Conservation (phyloP, 108 stramenopile species). For the Fistulifera pelliculosa region DNA sequence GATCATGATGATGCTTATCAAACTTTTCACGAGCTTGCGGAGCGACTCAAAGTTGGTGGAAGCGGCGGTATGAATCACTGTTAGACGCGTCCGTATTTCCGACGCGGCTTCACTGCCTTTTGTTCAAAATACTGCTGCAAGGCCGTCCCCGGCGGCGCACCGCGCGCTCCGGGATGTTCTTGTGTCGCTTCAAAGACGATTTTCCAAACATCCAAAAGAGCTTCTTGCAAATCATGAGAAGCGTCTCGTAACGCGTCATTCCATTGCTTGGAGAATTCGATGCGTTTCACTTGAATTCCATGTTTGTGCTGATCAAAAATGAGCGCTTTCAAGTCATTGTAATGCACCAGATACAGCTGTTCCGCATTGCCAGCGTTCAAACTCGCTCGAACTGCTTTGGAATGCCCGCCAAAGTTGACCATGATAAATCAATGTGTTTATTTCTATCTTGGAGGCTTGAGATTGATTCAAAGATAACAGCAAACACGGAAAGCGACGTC, state of each 20-base stretch:
- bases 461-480: too few species aligned
- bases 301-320: conserved; percentile 24
- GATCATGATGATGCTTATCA: conserved; percentile 29
- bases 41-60: conserved; percentile 55
- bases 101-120: conserved; percentile 18
- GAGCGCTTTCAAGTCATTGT: conserved; percentile 45
- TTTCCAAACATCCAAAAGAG: conserved; percentile 38
- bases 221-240: conserved; percentile 37
- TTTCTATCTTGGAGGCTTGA: too few species aligned
- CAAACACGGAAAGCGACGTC: too few species aligned
- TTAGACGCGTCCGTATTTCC: conserved; percentile 38
- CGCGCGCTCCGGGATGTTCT: conserved; percentile 25
- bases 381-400: conserved; percentile 35
- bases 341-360: conserved; percentile 43
- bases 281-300: conserved; percentile 4
- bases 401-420: conserved; percentile 69
- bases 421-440: conserved; percentile 21
- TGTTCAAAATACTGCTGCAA: conserved; percentile 32
- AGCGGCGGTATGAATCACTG: conserved; percentile 42
- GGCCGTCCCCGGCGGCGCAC: conserved; percentile 53
- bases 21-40: conserved; percentile 69
- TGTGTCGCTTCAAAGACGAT: conserved; percentile 27
- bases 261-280: conserved; percentile 41
- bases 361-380: conserved; percentile 20
- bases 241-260: conserved; percentile 29